These are phyloP conservation scores for Candida coleopterorum DNA, from an alignment of 805 yeast species.

Conservation along the genomic window DNA sequence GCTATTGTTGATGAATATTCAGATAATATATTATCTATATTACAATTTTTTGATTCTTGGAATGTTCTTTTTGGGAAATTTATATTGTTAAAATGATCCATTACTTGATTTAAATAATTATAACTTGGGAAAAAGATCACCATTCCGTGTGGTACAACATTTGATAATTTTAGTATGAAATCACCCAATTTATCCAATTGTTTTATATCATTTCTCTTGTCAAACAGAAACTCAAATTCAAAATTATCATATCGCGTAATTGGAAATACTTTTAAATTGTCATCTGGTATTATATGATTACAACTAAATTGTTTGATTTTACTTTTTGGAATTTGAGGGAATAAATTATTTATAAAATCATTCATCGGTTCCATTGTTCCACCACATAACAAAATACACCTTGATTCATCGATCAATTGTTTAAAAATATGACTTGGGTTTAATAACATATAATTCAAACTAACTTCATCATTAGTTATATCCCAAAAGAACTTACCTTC, in stretches of 20 bases:
- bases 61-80: slow-evolving; percentile 43
- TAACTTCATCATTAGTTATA: slow-evolving; percentile 16
- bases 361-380: slow-evolving; percentile 90
- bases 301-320: slow-evolving; percentile 59
- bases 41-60: slow-evolving; percentile 46
- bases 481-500: slow-evolving; percentile 82
- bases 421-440: slow-evolving; percentile 74
- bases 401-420: slow-evolving; percentile 58
- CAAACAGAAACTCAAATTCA: slow-evolving; percentile 64
- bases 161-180: slow-evolving; percentile 38
- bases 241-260: slow-evolving; percentile 22
- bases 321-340: slow-evolving; percentile 45
- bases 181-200: slow-evolving; percentile 51
- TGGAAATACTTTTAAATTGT: slow-evolving; percentile 60
- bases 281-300: slow-evolving; percentile 77
- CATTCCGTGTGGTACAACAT: slow-evolving; percentile 62
- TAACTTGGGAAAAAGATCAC: slow-evolving; percentile 87
- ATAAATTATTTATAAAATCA: slow-evolving; percentile 64
- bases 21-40: slow-evolving; percentile 42
- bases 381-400: slow-evolving; percentile 79
- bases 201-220: slow-evolving; percentile 44
- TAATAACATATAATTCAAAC: slow-evolving; percentile 64
- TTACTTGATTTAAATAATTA: slow-evolving; percentile 53
- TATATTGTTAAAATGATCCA: slow-evolving; percentile 46
- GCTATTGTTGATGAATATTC: slow-evolving; percentile 46